Evolutionary conservation across 2,329 filamentous ascomycete genomes (phyloP).

Genomic region (Epichloe elymi): DNA sequence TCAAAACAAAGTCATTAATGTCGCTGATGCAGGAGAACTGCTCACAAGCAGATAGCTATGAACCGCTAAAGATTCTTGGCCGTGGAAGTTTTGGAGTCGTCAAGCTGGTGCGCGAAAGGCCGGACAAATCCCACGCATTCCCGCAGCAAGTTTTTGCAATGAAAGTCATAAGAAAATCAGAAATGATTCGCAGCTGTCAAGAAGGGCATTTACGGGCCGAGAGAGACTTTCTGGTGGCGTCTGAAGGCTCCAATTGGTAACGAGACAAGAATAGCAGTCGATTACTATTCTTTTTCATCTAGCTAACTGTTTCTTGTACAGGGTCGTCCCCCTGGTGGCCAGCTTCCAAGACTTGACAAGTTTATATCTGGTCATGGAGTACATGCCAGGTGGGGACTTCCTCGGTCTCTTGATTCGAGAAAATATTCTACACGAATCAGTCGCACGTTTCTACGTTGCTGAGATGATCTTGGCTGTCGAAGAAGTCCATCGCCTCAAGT

Average conservation of each 20-base stretch:
- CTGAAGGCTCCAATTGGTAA: slow-evolving; percentile 72
- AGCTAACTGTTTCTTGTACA: slow-evolving; percentile 14
- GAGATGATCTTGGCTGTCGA: slow-evolving; percentile 96
- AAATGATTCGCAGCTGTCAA: slow-evolving; percentile 83
- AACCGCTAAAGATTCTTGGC: slow-evolving; percentile 69
- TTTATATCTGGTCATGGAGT: slow-evolving; percentile 94
- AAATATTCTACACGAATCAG: slow-evolving; percentile 64
- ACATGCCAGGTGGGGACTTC: slow-evolving; percentile 95
- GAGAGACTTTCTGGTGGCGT: slow-evolving; percentile 79
- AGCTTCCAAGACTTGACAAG: slow-evolving; percentile 80
- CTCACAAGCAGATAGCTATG: slow-evolving; percentile 38
- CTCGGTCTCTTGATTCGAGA: slow-evolving; percentile 75
- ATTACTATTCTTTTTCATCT: neutral
- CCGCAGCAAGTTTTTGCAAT: slow-evolving; percentile 65
- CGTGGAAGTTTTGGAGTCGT: slow-evolving; percentile 95
- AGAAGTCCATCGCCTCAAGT: slow-evolving; percentile 74
- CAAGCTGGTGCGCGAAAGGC: slow-evolving; percentile 61
- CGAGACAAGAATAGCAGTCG: slow-evolving; percentile 6
- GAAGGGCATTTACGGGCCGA: slow-evolving; percentile 88
- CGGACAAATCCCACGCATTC: slow-evolving; percentile 14
- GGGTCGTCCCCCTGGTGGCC: slow-evolving; percentile 80
- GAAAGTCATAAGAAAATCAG: slow-evolving; percentile 91
- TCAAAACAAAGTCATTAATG: slow-evolving; percentile 26
- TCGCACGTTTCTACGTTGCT: slow-evolving; percentile 77
- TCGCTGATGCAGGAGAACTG: slow-evolving; percentile 5